Evolutionary conservation across 768 basidiomycete genomes (phyloP).

Genomic region (Pleurotus platypus): DNA sequence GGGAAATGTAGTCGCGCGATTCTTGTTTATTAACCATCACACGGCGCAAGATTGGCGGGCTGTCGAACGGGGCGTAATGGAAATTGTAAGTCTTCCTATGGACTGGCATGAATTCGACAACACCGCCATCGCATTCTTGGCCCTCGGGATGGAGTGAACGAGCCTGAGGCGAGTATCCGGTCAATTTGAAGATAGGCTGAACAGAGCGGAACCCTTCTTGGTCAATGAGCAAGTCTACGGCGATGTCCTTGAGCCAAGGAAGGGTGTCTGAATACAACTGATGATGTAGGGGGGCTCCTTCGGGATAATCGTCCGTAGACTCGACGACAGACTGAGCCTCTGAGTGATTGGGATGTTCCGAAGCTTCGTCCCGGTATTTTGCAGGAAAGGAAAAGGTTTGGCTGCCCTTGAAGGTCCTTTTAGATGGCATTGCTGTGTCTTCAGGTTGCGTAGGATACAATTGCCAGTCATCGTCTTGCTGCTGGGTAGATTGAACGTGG

Average conservation of each 20-base stretch:
- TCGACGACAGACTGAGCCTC: constrained; percentile 11
- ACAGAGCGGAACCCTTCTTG: constrained; percentile 79
- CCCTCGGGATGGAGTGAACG: constrained; percentile 22
- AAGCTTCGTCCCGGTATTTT: too few species aligned
- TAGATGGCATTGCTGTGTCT: too few species aligned
- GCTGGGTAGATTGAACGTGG: too few species aligned
- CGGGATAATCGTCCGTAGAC: constrained; percentile 12
- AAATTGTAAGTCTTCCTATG: constrained; percentile 59
- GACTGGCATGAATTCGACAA: constrained; percentile 65
- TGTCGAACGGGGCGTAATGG: constrained; percentile 68
- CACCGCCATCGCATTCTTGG: constrained; percentile 34
- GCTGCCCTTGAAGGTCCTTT: too few species aligned
- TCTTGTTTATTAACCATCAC: constrained; percentile 66
- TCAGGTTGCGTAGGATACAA: too few species aligned
- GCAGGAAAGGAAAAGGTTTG: too few species aligned
- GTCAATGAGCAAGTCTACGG: constrained; percentile 69
- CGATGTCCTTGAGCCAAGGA: constrained; percentile 50
- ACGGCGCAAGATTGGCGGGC: constrained; percentile 65
- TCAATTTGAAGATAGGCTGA: constrained; percentile 53
- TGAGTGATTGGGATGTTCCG: background rate
- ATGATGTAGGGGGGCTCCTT: constrained; percentile 5
- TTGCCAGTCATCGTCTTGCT: too few species aligned
- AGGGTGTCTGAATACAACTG: constrained; percentile 33
- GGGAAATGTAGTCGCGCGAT: constrained; percentile 69
- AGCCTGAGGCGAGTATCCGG: constrained; percentile 39